Conservation (phyloP, 139 green algal genomes). For the Deuterostichococcus epilithicus region DNA sequence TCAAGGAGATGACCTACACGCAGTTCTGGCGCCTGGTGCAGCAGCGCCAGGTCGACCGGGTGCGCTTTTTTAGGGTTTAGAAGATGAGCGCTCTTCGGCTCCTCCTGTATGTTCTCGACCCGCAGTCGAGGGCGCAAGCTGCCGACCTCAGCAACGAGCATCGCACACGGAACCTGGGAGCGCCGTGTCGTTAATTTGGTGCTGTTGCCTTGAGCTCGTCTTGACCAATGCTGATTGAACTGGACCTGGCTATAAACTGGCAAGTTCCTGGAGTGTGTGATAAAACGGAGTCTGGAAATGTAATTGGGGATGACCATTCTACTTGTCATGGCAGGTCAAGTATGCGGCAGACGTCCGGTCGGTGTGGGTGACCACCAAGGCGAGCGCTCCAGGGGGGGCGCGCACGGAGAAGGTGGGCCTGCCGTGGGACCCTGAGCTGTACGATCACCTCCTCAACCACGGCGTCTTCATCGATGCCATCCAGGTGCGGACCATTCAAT, state of each 20-base stretch:
- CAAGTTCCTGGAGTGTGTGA: no score
- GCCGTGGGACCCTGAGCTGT: slow-evolving; percentile 74
- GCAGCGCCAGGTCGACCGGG: slow-evolving; percentile 61
- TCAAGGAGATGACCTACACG: slow-evolving; percentile 73
- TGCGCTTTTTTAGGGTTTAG: slow-evolving; percentile 37
- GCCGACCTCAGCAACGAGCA: background rate
- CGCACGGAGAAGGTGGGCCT: slow-evolving; percentile 69
- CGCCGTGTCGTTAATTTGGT: no score
- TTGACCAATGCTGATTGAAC: no score
- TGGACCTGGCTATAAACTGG: no score
- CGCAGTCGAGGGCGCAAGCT: no score
- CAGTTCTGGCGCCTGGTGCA: slow-evolving; percentile 75
- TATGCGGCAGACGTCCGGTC: slow-evolving; percentile 46
- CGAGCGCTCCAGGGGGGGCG: slow-evolving; percentile 59
- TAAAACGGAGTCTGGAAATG: no score
- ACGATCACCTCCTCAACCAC: slow-evolving; percentile 71
- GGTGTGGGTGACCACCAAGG: slow-evolving; percentile 55
- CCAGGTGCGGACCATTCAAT: background rate
- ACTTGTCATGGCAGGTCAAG: slow-evolving; percentile 29
- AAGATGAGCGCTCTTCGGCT: background rate
- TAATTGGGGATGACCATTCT: no score
- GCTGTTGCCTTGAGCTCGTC: no score
- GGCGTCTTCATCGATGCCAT: slow-evolving; percentile 42
- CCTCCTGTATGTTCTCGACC: no score
- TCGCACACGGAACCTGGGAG: background rate